Evolutionary conservation across 768 basidiomycete genomes (phyloP).

Genomic region (Pleurotus giganteus): DNA sequence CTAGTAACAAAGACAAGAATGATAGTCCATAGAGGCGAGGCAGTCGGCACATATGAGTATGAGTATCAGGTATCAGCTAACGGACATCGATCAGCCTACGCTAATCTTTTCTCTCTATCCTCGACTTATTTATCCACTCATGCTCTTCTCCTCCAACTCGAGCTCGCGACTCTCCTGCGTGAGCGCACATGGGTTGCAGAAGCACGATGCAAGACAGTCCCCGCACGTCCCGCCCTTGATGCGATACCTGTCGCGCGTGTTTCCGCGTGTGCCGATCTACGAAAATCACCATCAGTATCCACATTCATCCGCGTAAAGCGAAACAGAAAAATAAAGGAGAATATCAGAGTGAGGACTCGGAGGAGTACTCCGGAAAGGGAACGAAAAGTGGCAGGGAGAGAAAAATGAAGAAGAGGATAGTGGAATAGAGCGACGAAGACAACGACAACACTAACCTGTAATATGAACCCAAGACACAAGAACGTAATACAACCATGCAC

Average conservation of each 20-base stretch:
- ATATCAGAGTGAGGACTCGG: neutral
- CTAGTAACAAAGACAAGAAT: too few relatives aligned
- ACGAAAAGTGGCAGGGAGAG: too few relatives aligned
- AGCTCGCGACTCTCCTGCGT: conserved; percentile 47
- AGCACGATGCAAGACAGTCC: conserved; percentile 39
- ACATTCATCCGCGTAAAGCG: neutral
- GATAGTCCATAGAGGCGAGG: too few relatives aligned
- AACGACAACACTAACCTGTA: conserved; percentile 29
- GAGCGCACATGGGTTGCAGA: conserved; percentile 46
- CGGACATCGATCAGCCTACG: too few relatives aligned
- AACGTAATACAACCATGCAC: conserved; percentile 30
- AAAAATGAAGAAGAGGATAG: neutral
- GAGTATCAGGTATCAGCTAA: too few relatives aligned
- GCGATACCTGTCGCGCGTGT: conserved; percentile 40
- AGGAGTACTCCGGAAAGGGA: too few relatives aligned
- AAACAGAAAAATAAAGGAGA: neutral
- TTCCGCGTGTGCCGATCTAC: conserved; percentile 33
- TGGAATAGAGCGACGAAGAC: neutral
- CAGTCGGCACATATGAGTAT: too few relatives aligned
- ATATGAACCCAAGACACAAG: conserved; percentile 36
- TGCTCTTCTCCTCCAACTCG: conserved; percentile 42
- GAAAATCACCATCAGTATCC: neutral
- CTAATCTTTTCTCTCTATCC: too few relatives aligned
- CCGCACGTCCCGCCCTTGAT: conserved; percentile 42
- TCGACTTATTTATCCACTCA: neutral